A percentile compares a stretch with the other conserved stretches of the same genome.
phyloP scores from a whole-genome alignment of 306 rosid genomes.

The Phaseolus lunatus region DNA sequence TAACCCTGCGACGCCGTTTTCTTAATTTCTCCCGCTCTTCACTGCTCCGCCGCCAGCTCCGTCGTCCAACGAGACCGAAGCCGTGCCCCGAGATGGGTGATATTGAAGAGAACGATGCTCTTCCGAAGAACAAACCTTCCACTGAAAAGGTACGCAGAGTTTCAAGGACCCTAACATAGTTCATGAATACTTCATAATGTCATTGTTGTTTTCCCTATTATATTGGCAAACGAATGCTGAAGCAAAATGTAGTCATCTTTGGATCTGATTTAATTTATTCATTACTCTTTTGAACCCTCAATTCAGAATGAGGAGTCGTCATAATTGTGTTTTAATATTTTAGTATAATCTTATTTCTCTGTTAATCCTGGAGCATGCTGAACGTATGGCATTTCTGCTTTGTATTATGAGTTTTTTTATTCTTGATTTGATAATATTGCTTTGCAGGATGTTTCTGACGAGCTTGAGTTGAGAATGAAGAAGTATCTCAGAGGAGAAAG shows the following conservation, averaged over 20 bases:
- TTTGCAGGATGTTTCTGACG: constrained; percentile 66
- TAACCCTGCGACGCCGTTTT: neutral
- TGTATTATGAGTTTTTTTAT: neutral
- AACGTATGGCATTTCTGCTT: neutral
- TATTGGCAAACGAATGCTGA: neutral
- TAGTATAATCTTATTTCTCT: neutral
- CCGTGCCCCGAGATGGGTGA: constrained; percentile 37
- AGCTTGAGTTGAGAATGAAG: constrained; percentile 59
- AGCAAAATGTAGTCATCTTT: neutral
- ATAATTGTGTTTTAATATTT: neutral
- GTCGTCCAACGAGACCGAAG: constrained; percentile 8
- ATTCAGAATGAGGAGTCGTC: neutral
- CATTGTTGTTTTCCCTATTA: neutral
- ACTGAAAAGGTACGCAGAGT: constrained; percentile 38
- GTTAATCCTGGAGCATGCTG: constrained; percentile 1
- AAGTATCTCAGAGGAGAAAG: constrained; percentile 87
- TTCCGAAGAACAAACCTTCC: constrained; percentile 36
- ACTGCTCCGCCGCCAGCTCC: neutral
- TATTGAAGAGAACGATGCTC: constrained; percentile 27
- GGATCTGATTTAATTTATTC: constrained; percentile 22
- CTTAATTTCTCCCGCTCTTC: neutral
- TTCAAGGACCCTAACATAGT: neutral
- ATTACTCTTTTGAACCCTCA: neutral
- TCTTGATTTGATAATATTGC: neutral
- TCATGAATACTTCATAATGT: neutral